Percentiles rank a stretch among this genome's conserved stretches.
Conservation (phyloP, 148 eudicot genomes). For the Persicaria tinctoria region DNA sequence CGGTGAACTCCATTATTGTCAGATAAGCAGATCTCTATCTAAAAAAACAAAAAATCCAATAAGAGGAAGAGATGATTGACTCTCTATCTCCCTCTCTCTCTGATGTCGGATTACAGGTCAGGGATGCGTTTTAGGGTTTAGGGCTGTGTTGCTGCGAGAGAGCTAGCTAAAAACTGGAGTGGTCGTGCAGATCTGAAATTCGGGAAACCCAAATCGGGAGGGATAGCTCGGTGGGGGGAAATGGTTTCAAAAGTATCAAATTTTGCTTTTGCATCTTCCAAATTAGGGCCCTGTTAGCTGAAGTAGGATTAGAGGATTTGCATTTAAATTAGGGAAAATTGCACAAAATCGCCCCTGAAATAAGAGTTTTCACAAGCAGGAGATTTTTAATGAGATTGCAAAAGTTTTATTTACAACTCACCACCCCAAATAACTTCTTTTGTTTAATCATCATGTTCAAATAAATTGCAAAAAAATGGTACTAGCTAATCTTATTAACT, state of each 20-base stretch:
- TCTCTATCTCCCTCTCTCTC: too few species aligned
- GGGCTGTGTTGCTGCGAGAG: background rate
- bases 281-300: background rate
- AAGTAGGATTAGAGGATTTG: too few species aligned
- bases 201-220: background rate
- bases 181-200: background rate
- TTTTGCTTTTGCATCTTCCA: background rate
- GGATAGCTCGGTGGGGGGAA: background rate
- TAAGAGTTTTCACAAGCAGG: too few species aligned
- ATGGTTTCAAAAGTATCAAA: background rate
- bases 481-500: too few species aligned
- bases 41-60: background rate
- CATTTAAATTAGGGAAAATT: too few species aligned
- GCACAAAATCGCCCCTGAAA: too few species aligned
- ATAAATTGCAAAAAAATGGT: too few species aligned
- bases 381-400: too few species aligned
- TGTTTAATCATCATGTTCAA: too few species aligned
- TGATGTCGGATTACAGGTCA: background rate
- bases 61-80: too few species aligned
- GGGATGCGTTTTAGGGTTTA: background rate
- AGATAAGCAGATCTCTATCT: background rate
- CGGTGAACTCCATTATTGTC: constrained; percentile 79
- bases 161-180: background rate
- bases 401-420: too few species aligned
- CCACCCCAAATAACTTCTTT: too few species aligned